Percentiles rank a stretch among this genome's conserved stretches.
Conservation (phyloP, 805 yeast genomes). For the Zygosaccharomyces bisporus region DNA sequence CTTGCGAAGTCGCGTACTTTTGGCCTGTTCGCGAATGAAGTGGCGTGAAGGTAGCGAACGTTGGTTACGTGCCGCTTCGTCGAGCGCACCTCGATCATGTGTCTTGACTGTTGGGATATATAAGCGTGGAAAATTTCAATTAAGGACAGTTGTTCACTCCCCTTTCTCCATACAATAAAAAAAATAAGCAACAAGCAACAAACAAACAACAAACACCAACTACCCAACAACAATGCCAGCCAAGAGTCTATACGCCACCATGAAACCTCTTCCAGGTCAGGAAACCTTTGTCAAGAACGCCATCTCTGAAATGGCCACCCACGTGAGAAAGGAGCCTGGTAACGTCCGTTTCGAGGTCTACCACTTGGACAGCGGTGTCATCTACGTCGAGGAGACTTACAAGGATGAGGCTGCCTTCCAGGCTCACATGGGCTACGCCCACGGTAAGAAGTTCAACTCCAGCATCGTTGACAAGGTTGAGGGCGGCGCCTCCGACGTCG, state of each 20-base stretch:
- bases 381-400: slow-evolving; percentile 7
- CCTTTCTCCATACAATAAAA: background rate
- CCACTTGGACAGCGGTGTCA: slow-evolving; percentile 1
- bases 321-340: slow-evolving; percentile 7
- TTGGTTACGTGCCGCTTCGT: background rate
- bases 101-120: background rate
- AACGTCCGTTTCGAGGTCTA: slow-evolving; percentile 8
- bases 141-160: background rate
- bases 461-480: slow-evolving; percentile 8
- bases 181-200: background rate
- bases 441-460: slow-evolving; percentile 6
- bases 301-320: slow-evolving; percentile 3
- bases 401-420: slow-evolving; percentile 8
- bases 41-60: slow-evolving; percentile 3
- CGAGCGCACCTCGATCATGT: slow-evolving; percentile 5
- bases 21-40: background rate
- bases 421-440: slow-evolving; percentile 7
- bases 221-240: slow-evolving; percentile 3
- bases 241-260: slow-evolving; percentile 3
- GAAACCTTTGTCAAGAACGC: slow-evolving; percentile 2
- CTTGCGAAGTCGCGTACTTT: background rate
- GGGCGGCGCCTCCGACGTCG: slow-evolving; percentile 6
- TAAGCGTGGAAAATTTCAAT: slow-evolving; percentile 1
- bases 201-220: background rate
- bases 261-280: slow-evolving; percentile 3